Conservation (phyloP, 2,329 filamentous ascomycete species). For the Thermothelomyces thermophilus region DNA sequence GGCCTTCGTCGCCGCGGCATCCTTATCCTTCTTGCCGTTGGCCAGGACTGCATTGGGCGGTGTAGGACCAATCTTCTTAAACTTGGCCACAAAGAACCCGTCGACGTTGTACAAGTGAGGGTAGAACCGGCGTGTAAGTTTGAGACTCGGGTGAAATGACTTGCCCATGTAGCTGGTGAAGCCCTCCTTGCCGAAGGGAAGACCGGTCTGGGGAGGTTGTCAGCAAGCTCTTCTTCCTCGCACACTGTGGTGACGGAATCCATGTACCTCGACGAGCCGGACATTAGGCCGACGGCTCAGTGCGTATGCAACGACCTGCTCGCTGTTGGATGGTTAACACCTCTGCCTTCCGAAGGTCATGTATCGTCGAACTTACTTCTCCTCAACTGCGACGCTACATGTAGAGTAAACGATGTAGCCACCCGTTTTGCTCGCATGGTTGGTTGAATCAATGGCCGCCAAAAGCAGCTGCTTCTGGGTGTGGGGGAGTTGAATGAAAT, state of each 20-base stretch:
- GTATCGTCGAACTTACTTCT: slow-evolving; percentile 40
- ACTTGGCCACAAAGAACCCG: slow-evolving; percentile 96
- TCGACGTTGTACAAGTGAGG: slow-evolving; percentile 92
- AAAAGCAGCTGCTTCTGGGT: slow-evolving; percentile 91
- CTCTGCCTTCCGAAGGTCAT: not conserved
- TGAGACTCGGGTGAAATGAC: slow-evolving; percentile 79
- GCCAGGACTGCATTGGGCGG: slow-evolving; percentile 48
- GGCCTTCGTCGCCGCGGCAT: slow-evolving; percentile 17
- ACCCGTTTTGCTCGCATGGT: slow-evolving; percentile 85
- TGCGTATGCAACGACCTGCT: slow-evolving; percentile 69
- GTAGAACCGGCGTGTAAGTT: slow-evolving; percentile 78
- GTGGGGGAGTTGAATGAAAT: slow-evolving; percentile 90
- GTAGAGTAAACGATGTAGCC: slow-evolving; percentile 97
- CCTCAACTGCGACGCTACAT: slow-evolving; percentile 88
- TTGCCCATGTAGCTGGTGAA: slow-evolving; percentile 90
- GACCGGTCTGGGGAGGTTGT: slow-evolving; percentile 49
- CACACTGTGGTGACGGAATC: not conserved
- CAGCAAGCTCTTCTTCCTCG: not conserved
- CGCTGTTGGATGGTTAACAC: slow-evolving; percentile 15
- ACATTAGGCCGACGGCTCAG: slow-evolving; percentile 89
- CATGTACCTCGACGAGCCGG: slow-evolving; percentile 64
- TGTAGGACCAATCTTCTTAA: slow-evolving; percentile 83
- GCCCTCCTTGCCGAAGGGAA: slow-evolving; percentile 85
- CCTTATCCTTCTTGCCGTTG: slow-evolving; percentile 24
- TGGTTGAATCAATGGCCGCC: slow-evolving; percentile 88